Conservation (phyloP, 2,329 filamentous ascomycete genomes). For the Tolypocladium inflatum region DNA sequence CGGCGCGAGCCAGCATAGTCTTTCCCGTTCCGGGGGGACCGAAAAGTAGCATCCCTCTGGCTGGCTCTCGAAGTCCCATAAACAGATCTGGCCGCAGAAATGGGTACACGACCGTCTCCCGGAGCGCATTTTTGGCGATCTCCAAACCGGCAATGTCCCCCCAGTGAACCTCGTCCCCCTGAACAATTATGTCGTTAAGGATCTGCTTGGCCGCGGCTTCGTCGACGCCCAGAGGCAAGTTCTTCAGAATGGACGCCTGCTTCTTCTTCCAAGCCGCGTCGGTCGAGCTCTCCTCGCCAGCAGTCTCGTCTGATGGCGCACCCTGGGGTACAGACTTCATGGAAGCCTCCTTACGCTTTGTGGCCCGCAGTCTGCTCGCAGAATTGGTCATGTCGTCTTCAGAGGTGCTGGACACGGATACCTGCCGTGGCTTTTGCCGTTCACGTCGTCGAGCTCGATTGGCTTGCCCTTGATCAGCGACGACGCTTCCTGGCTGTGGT, state of each 20-base stretch:
- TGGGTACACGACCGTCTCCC: conserved; percentile 94
- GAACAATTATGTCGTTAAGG: conserved; percentile 88
- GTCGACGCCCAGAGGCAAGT: conserved; percentile 75
- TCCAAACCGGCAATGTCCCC: conserved; percentile 86
- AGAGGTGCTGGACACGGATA: conserved; percentile 15
- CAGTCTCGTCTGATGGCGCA: conserved; percentile 33
- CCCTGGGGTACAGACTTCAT: conserved; percentile 36
- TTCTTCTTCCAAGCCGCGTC: conserved; percentile 49
- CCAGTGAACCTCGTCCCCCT: conserved; percentile 94
- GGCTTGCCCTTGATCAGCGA: conserved; percentile 4
- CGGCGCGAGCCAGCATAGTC: conserved; percentile 87
- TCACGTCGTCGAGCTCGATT: conserved; percentile 11
- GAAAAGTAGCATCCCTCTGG: conserved; percentile 90
- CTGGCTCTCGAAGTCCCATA: conserved; percentile 88
- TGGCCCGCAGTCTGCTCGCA: conserved; percentile 11
- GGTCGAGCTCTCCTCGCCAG: conserved; percentile 27
- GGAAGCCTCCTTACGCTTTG: conserved; percentile 20
- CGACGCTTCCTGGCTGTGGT: neutral
- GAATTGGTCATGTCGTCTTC: conserved; percentile 13
- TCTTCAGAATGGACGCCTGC: conserved; percentile 59
- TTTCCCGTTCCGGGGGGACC: conserved; percentile 97
- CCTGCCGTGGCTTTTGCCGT: conserved; percentile 7
- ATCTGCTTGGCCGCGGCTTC: conserved; percentile 79
- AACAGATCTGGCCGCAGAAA: conserved; percentile 93
- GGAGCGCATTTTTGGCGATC: conserved; percentile 80